Evolutionary conservation across 495 filamentous ascomycete species (phyloP), one percentile per base, ranked within the genome.

Genomic region (Penicillium desertorum): DNA sequence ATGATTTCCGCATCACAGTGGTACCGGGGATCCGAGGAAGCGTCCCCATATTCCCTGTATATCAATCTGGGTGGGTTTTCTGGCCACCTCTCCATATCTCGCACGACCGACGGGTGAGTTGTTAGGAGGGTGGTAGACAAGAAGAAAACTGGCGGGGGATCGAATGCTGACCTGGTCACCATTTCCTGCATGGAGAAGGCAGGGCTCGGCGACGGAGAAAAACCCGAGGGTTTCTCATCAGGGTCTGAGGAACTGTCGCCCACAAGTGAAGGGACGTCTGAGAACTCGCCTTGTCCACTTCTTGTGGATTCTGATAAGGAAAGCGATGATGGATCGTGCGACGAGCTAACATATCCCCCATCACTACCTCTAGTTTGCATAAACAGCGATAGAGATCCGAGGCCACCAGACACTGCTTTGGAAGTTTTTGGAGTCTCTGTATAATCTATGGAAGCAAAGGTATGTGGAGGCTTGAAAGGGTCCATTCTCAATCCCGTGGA

Each of bases 1-100:
- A 88, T 83, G 14, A 96, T 59, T 66, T 96, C 92, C 10, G 89
- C 89, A 69, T 96, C 91, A 19, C 23, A 22, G 22, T 46, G 34
- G 17, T 22, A 43, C 8, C n/a, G n/a, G 19, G 19, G 5, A 20
- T 44, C 42, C 9, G 39, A n/a, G 17, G 4, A 19, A 11, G 41
- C 3, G 9, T 44, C 10, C 17, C 45, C 46, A 30, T 68, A 68
- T 44, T 74, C 71, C 48, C 70, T 50, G 50, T 73, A 76, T 50
- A 71, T 46, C 1, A 73, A 34, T 19, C 23, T 56, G 17, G 61
- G 59, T 17, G 61, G 58, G 0, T 47, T 32, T 23, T 7, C 5
- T 23, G n/a, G 34, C 22, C 8, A 55, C 12, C 48, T 50, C 54
- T 76, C 73, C 19, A 76, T 50, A 19, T 3, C 36, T 49, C 64